These are phyloP conservation scores for Davidsoniella virescens DNA, from an alignment of 2,329 filamentous ascomycete genomes.

Conservation along the genomic window DNA sequence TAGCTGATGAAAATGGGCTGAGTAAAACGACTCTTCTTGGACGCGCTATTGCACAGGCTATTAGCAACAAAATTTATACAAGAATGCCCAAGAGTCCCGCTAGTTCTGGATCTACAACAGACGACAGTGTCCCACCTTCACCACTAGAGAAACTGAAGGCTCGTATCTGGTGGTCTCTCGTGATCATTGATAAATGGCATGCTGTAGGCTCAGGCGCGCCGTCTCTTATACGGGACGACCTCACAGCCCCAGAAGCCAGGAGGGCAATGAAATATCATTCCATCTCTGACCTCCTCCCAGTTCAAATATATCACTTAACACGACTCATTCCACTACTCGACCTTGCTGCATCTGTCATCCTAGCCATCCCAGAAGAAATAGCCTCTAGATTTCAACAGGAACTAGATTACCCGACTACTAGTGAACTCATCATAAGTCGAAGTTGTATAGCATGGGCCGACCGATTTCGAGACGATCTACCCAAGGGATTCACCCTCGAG, in stretches of 20 bases:
- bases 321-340: conserved; percentile 41
- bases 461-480: conserved; percentile 48
- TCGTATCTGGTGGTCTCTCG: conserved; percentile 51
- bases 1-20: conserved; percentile 28
- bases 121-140: conserved; percentile 21
- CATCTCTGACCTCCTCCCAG: conserved; percentile 43
- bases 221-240: conserved; percentile 44
- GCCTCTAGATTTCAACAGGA: not conserved
- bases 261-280: conserved; percentile 35
- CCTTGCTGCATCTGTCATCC: conserved; percentile 24
- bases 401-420: not conserved
- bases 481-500: conserved; percentile 35
- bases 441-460: conserved; percentile 24
- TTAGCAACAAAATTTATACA: conserved; percentile 41
- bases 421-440: too few relatives aligned
- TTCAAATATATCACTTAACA: conserved; percentile 44
- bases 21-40: conserved; percentile 42
- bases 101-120: conserved; percentile 23
- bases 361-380: conserved; percentile 13
- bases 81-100: too few relatives aligned
- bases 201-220: conserved; percentile 50
- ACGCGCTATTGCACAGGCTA: conserved; percentile 48
- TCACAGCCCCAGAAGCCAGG: conserved; percentile 20
- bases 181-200: conserved; percentile 59
- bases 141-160: too few relatives aligned